phyloP scores from a whole-genome alignment of 176 grass and related monocot species.

The Aegilops bicornis region DNA sequence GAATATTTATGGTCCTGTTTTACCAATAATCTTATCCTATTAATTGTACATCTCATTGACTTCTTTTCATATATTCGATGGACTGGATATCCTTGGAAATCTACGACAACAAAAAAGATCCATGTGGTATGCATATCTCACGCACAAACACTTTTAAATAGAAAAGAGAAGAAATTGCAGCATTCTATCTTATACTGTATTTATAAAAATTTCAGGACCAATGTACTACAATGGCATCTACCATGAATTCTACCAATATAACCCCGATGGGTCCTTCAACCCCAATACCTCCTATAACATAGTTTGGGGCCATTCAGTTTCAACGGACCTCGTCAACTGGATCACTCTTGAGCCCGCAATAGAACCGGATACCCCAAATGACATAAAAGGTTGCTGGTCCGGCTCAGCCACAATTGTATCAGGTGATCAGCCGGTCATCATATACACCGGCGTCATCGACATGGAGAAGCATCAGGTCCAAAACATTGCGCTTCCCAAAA shows the following conservation, averaged over 20 bases:
- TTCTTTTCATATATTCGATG: constrained; percentile 22
- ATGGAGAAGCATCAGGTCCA: constrained; percentile 55
- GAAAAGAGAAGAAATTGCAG: neutral
- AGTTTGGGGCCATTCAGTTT: constrained; percentile 73
- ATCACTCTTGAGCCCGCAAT: constrained; percentile 54
- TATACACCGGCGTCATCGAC: constrained; percentile 69
- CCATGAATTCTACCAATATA: constrained; percentile 81
- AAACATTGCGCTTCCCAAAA: constrained; percentile 67
- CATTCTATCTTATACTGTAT: neutral
- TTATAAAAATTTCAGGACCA: constrained; percentile 55
- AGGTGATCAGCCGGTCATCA: constrained; percentile 38
- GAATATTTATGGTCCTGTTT: neutral
- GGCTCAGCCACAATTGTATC: constrained; percentile 72
- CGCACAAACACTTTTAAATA: neutral
- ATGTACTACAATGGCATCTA: constrained; percentile 95
- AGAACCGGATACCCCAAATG: constrained; percentile 30
- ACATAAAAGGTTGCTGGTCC: constrained; percentile 75
- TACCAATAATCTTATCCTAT: neutral
- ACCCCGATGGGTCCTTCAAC: constrained; percentile 39
- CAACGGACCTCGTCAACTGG: constrained; percentile 80
- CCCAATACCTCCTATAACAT: constrained; percentile 23
- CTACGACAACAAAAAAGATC: constrained; percentile 52
- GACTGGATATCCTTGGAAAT: neutral
- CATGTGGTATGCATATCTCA: constrained; percentile 63
- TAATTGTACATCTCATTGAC: neutral